phyloP scores from a whole-genome alignment of 2,329 filamentous ascomycete genomes.

The Lasiodiplodia theobromae region DNA sequence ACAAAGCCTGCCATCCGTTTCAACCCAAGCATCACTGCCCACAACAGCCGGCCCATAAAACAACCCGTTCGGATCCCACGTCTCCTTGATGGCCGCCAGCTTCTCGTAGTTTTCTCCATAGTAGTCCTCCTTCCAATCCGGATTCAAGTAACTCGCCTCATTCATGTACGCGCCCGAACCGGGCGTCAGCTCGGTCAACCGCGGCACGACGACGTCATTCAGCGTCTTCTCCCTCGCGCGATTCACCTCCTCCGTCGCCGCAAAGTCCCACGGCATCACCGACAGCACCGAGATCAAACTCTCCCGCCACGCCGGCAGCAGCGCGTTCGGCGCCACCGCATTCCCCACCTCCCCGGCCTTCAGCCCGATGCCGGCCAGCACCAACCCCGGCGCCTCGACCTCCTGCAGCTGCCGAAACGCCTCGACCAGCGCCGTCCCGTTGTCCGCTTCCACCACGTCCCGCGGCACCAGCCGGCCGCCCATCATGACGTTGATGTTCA shows the following conservation, averaged over 20 bases:
- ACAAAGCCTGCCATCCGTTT: constrained; percentile 34
- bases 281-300: not conserved
- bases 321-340: constrained; percentile 32
- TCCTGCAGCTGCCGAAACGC: constrained; percentile 6
- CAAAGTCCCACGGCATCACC: not conserved
- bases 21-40: constrained; percentile 38
- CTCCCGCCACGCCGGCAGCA: constrained; percentile 37
- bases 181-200: constrained; percentile 37
- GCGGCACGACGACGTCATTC: constrained; percentile 5
- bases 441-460: not conserved
- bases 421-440: not conserved
- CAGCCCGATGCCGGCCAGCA: not conserved
- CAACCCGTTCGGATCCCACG: constrained; percentile 36
- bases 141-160: constrained; percentile 8
- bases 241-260: not conserved
- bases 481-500: constrained; percentile 7
- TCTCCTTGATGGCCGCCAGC: constrained; percentile 35
- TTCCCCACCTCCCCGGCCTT: not conserved
- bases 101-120: constrained; percentile 35
- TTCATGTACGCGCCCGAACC: constrained; percentile 37
- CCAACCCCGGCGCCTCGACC: not conserved
- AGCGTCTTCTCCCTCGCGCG: not conserved
- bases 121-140: constrained; percentile 16
- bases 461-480: constrained; percentile 33
- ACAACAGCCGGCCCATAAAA: constrained; percentile 36